Evolutionary conservation across 805 yeast genomes (phyloP).

Genomic region (Millerago galiae): DNA sequence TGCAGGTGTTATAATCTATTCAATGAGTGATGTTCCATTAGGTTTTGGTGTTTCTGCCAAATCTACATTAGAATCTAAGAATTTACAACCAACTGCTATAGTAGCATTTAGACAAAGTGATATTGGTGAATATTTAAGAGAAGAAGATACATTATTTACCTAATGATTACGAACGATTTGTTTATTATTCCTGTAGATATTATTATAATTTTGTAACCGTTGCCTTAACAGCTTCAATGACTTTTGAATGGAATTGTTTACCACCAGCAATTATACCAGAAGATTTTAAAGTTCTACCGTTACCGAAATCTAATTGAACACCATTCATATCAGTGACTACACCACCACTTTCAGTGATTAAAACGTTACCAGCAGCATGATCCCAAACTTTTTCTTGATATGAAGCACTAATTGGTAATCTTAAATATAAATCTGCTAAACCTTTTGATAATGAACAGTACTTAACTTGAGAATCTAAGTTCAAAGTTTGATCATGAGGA

Average conservation of each 20-base stretch:
- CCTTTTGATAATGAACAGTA: slow-evolving; percentile 90
- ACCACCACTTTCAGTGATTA: slow-evolving; percentile 90
- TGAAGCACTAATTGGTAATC: slow-evolving; percentile 70
- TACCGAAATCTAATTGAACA: slow-evolving; percentile 67
- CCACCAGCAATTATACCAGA: slow-evolving; percentile 90
- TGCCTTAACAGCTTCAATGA: slow-evolving; percentile 24
- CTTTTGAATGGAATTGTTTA: slow-evolving; percentile 24
- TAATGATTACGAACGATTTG: slow-evolving; percentile 22
- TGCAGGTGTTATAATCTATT: slow-evolving; percentile 86
- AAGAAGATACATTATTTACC: slow-evolving; percentile 92
- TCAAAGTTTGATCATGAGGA: slow-evolving; percentile 51
- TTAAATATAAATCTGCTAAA: slow-evolving; percentile 83
- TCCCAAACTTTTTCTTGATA: slow-evolving; percentile 98
- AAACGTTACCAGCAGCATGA: slow-evolving; percentile 92
- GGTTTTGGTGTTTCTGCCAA: slow-evolving; percentile 96
- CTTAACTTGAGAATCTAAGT: slow-evolving; percentile 94
- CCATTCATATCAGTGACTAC: slow-evolving; percentile 82
- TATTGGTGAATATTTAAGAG: slow-evolving; percentile 96
- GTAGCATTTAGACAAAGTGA: slow-evolving; percentile 97
- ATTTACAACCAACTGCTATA: slow-evolving; percentile 86
- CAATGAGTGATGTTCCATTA: slow-evolving; percentile 88
- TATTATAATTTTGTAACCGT: slow-evolving; percentile 7
- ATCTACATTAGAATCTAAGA: slow-evolving; percentile 81
- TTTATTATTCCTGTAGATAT: background rate
- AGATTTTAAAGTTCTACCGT: slow-evolving; percentile 72